Base-by-base conservation (phyloP, 129 eudicot genomes). In the Rutidosis leptorrhynchoides region DNA sequence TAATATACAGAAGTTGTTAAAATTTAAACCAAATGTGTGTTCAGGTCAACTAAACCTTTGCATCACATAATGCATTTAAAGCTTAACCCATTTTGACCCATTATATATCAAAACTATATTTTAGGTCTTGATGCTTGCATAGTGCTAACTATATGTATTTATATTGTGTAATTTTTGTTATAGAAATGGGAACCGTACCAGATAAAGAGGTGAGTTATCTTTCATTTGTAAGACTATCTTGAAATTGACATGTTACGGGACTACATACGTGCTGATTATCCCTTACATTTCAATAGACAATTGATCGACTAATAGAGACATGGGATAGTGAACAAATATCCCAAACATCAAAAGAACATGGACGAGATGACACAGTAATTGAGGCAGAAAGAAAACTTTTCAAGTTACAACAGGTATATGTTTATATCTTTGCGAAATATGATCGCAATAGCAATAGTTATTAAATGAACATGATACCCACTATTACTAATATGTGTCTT, bases 321-420 rank as follows among this genome's bases (percentile, higher is more conserved):
- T 93, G 96, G 55, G 86, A 88, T 22, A 88, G 93, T 51, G 96
- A 88, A 71, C 96, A 88, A 70, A 88, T 88, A 54, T 85, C 80
- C 66, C 89, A 85, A 62, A 78, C 65, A 56, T 93, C 96, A n/a
- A 85, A 83, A 29, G 89, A 88, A 81, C 87, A 83, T 49, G 96
- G 96, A 58, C 83, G 89, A 66, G 89, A 85, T 53, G 89, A 83
- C 69, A 89, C 93, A 25, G 96, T 81, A 24, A 73, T 73, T 64
- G 96, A 88, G 64, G 81, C 85, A 66, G 96, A 88, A 79, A 81
- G 79, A 37, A 88, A 85, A 75, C 85, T 88, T 71, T 85, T 85
- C 55, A 89, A 88, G 11, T 72, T 88, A 77, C 93, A 88, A 70
- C 96, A 88, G 96, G 96, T 88, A 58, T 33, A 33, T 64, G 48